Percentiles rank a stretch among this genome's conserved stretches.
Conservation (phyloP, 257 asterid genomes). For the Mentha longifolia region DNA sequence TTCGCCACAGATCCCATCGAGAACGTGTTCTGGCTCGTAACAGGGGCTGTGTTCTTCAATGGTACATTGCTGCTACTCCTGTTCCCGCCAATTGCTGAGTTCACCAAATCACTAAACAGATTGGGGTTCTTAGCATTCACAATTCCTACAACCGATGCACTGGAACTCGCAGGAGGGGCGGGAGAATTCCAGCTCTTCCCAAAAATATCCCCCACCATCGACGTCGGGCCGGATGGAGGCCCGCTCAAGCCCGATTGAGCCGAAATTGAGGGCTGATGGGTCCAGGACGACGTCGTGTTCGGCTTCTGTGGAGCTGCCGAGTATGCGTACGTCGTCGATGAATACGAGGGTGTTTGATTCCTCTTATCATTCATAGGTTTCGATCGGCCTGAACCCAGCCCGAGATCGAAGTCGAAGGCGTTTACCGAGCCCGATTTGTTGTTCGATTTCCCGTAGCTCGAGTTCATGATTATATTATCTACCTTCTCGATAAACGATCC, state of each 20-base stretch:
- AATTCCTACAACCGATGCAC: slow-evolving; percentile 45
- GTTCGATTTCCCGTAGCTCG: slow-evolving; percentile 74
- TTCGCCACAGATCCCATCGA: slow-evolving; percentile 73
- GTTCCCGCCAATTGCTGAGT: slow-evolving; percentile 66
- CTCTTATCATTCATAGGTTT: slow-evolving; percentile 70
- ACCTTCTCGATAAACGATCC: slow-evolving; percentile 22
- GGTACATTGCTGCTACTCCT: slow-evolving; percentile 67
- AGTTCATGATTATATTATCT: slow-evolving; percentile 50
- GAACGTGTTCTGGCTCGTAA: slow-evolving; percentile 45
- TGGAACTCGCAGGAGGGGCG: slow-evolving; percentile 44
- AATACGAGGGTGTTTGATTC: slow-evolving; percentile 50
- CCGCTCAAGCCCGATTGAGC: slow-evolving; percentile 47
- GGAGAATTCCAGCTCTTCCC: slow-evolving; percentile 91
- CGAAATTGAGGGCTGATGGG: slow-evolving; percentile 71
- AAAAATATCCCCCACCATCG: slow-evolving; percentile 91
- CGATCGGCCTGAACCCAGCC: slow-evolving; percentile 62
- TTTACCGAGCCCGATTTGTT: slow-evolving; percentile 56
- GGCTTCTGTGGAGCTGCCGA: slow-evolving; percentile 56
- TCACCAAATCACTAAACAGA: slow-evolving; percentile 87
- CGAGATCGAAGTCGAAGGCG: slow-evolving; percentile 86
- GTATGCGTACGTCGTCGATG: slow-evolving; percentile 40
- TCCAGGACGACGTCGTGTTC: slow-evolving; percentile 61
- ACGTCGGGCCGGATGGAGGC: slow-evolving; percentile 60
- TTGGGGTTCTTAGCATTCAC: slow-evolving; percentile 74
- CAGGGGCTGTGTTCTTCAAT: slow-evolving; percentile 59